Evolutionary conservation across 2,329 filamentous ascomycete species (phyloP), one percentile per base, ranked within the genome.

Genomic region (Trichoderma sp.): DNA sequence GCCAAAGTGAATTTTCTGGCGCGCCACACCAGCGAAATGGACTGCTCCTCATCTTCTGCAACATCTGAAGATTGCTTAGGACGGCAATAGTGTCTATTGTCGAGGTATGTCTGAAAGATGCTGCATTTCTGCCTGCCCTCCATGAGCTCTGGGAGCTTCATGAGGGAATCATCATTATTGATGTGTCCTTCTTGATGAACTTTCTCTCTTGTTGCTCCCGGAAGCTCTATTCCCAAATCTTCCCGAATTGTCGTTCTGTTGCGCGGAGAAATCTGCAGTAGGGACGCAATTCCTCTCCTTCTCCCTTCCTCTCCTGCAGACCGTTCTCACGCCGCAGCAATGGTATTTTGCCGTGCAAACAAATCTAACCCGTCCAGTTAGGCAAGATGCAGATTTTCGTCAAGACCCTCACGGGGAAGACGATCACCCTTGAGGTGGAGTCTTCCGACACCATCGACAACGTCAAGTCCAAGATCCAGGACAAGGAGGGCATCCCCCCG

Each of bases 391-490:
- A 89, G 85, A 89, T 89, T 81, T 90, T 90, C 84, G 88, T 90
- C 78, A 89, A 90, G 83, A 90, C 88, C 86, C 87, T 98, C 77
- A 98, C 95, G 91, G 95, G 95, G 80, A 98, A 98, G 91, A 98
- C 95, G 80, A 98, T 98, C 90, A 98, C 95, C 90, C 93, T 99
- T 77, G 95, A 99, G 93, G 95, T 98, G 85, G 95, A 98, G 90
- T 97, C 93, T 77, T 94, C 90, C 79, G 95, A 99, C 85, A 98
- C 94, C 79, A 98, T 99, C 84, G 95, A 98, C 89, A 98, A 98
- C 90, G 95, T 99, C 86, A 98, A 98, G 90, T 92, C 91, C 86
- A 98, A 99, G 89, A 88, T 88, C 75, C 84, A 89, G 92, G 95
- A 98, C 89, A 99, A 98, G 91, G 95, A 99, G 87, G 94, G 95